Base-by-base conservation (phyloP, 148 eudicot genomes). In the Chenopodium formosanum region DNA sequence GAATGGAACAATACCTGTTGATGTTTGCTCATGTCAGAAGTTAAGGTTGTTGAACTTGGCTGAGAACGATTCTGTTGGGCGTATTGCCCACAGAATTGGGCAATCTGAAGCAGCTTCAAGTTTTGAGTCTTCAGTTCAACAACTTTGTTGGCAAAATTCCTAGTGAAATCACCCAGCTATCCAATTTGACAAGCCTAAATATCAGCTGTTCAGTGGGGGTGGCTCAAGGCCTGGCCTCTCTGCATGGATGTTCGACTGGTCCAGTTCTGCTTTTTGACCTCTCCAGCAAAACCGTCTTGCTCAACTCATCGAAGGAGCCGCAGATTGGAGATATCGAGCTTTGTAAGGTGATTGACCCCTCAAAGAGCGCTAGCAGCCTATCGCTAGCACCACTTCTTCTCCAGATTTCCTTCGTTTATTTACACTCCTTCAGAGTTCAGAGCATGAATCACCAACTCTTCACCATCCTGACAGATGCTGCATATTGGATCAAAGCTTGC, bases 261-360 rank as follows among this genome's bases (percentile, higher is more conserved):
- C 92, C 95, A 0, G 83, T 93, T 65, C 87, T 93, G 62, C 94
- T 87, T n/a, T n/a, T n/a, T n/a, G n/a, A n/a, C n/a, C n/a, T n/a
- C n/a, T n/a, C n/a, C n/a, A n/a, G n/a, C n/a, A 91, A 84, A 81
- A 88, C 85, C 64, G 81, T 95, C n/a, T 50, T 93, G 82, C 87
- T 95, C 69, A 95, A 88, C 87, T 89, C 97, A 13, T 58, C 85
- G 23, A 92, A 87, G 77, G 97, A 93, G 85, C 93, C 97, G 58
- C 91, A 86, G 78, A 80, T 95, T 79, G 97, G 93, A 77, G 98
- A 95, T 22, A 93, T 95, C n/a, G 98, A 95, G 83, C 92, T 93
- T 32, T 92, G 87, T 71, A 95, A 93, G 87, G 92, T 95, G 76
- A 92, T 92, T 58, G 95, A 91, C 84, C 94, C 95, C 76, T 88